These are phyloP conservation scores for Lactarius quietus DNA, from an alignment of 768 basidiomycete species.

Conservation along the genomic window DNA sequence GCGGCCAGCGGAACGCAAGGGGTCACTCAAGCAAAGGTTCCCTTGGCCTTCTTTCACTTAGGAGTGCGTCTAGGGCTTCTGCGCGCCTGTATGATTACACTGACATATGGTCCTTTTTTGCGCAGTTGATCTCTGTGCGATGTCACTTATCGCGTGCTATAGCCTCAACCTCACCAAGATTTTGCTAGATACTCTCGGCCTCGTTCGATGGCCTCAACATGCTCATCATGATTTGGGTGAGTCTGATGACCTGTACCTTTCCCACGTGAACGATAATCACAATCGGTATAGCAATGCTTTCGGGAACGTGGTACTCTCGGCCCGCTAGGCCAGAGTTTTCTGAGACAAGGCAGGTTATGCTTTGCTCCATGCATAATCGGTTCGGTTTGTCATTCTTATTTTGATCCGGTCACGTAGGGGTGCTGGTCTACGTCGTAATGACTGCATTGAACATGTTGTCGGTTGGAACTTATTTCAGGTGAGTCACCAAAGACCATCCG, in stretches of 20 bases:
- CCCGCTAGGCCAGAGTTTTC: conserved; percentile 19
- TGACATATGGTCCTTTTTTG: background rate
- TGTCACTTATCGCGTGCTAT: background rate
- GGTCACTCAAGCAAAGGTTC: accelerated
- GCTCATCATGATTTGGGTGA: conserved; percentile 13
- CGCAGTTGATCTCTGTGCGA: conserved; percentile 17
- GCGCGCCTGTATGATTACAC: background rate
- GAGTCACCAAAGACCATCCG: background rate
- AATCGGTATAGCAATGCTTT: conserved; percentile 14
- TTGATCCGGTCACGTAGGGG: conserved; percentile 12
- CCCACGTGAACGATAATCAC: background rate
- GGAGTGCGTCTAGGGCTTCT: conserved; percentile 13
- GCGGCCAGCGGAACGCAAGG: too few relatives aligned
- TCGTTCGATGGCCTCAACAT: conserved; percentile 20
- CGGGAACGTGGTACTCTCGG: conserved; percentile 10
- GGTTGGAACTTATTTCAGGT: conserved; percentile 16
- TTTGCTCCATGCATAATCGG: background rate
- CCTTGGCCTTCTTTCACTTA: conserved; percentile 5
- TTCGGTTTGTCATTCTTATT: background rate
- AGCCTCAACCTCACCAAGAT: background rate
- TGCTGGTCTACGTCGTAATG: conserved; percentile 22
- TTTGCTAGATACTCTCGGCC: conserved; percentile 3
- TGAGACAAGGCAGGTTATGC: conserved; percentile 22
- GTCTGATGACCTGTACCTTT: background rate
- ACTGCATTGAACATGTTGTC: conserved; percentile 20